Base-by-base conservation (phyloP, 2,329 filamentous ascomycete genomes). In the Penicillium crustosum region DNA sequence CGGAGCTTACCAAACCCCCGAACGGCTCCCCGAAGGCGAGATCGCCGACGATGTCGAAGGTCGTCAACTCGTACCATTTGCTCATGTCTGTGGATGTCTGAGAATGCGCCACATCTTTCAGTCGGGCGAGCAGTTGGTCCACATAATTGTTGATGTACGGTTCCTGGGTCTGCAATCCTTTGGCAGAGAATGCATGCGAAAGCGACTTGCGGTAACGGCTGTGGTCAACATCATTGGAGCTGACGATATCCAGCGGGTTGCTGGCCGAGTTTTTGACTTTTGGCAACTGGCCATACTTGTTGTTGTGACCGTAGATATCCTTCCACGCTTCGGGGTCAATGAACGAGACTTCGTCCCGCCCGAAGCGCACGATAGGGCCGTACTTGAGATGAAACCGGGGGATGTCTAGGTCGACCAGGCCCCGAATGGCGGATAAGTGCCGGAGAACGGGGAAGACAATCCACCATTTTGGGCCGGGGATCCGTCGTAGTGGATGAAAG, bases 101-200 rank as follows among this genome's bases (percentile, higher is more conserved):
- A 33, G 12, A 33, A 1, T 33, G 31, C 7, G 31, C 31, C 31
- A 33, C 31, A 4, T 33, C 31, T 33, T 33, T 33, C n/a, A 74
- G 23, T 27, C 62, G 55, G 23, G 54, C 13, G 25, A 74, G 66
- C 4, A 75, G 53, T 3, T 65, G 57, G 17, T 73, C 66, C 5
- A 74, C 54, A 55, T 73, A 73, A 1, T n/a, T 21, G 19, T 65
- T 61, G 6, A 79, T 61, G 2, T 74, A 41, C 0, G 64, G 61
- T 52, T 74, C 75, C 57, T 76, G 77, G 13, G 72, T 69, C 15
- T 63, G 61, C 13, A 80, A 55, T 1, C 73, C 73, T 49, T 71
- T 72, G 39, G 77, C 73, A 0, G 75, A 77, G 57, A 79, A 79
- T 0, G 73, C 76, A 55, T 73, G 71, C 4, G 68, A 54, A 8